Base-by-base conservation (phyloP, 306 rosid genomes). In the Alnus rubra region DNA sequence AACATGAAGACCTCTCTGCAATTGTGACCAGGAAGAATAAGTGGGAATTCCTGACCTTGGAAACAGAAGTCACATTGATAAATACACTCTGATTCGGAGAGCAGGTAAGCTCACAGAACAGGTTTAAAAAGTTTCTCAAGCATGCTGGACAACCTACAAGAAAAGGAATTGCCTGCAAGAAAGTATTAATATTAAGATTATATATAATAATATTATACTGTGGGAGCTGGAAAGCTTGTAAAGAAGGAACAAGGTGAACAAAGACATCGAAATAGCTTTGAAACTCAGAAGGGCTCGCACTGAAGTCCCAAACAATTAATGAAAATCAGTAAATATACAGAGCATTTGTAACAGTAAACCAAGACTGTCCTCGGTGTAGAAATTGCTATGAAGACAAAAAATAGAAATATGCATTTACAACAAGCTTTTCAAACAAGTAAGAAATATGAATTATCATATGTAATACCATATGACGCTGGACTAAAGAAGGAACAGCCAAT, bases 81-180 rank as follows among this genome's bases (percentile, higher is more conserved):
- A 95, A 95, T 82, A 95, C 81, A 85, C 99, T 95, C 88, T 95
- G 99, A 87, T 89, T 80, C 10, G 99, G 99, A 69, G 99, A 95
- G 83, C 99, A 95, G 19, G 96, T 93, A 81, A 95, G 94, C 93
- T 95, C 99, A 80, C 99, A 95, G 88, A 95, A 95, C 76, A 95
- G 80, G 85, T 95, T 95, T 87, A 95, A 84, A 88, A 95, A 93
- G 86, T 95, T 95, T 84, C 99, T 90, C 82, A 95, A 89, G 92
- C 99, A 95, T 63, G 99, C 94, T 48, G 99, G 99, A 86, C 99
- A 95, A 76, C 99, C 97, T 75, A 95, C 99, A 75, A 95, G 97
- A 75, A 95, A 87, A 69, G 99, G 99, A 83, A 95, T 93, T 31
- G 96, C 99, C 99, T 95, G 98, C 92, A 77, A 84, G 75, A 80